Evolutionary conservation across 2,329 filamentous ascomycete genomes (phyloP), one percentile per base, ranked within the genome.

Genomic region (Pseudogymnoascus sp.): DNA sequence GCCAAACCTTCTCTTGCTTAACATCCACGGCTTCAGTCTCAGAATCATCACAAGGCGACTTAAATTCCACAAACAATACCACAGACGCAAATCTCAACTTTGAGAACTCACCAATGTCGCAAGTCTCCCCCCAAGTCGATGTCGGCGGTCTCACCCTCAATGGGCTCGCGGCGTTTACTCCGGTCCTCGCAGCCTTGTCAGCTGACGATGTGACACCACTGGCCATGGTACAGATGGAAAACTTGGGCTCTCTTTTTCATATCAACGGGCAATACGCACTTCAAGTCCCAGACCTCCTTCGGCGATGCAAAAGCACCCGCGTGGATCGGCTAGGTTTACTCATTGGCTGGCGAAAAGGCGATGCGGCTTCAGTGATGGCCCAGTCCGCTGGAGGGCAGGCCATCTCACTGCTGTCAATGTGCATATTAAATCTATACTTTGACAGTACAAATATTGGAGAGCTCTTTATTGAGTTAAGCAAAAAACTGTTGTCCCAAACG

Each of bases 211-310:
- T 66, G 9, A 22, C 25, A 9, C 64, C 64, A 4, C 39, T 60
- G n/a, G 60, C 64, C 14, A 57, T 66, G 43, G 6, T 66, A 18
- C 64, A 66, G 34, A 60, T 66, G 62, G 62, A 65, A 20, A 62
- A 64, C 3, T 12, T 66, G 22, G 64, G 64, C 2, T 62, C 60
- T 12, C 35, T 59, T 3, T 58, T 66, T 47, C 62, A 54, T 14
- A 59, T 61, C 37, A 66, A 47, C 43, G 64, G 64, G 5, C 9
- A 60, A 32, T 50, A 62, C 25, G 62, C 64, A 6, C 41, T 43
- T 16, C 47, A 59, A 7, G 58, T 65, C 11, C 62, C 64, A 14
- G 60, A 61, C 30, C 60, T 59, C 57, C 41, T 66, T 6, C 60
- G 37, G 35, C 62, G 64, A 22, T 65, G 47, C 30, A 47, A 34